phyloP scores from a whole-genome alignment of 2,329 filamentous ascomycete species.

The Hirsutella rhossiliensis region DNA sequence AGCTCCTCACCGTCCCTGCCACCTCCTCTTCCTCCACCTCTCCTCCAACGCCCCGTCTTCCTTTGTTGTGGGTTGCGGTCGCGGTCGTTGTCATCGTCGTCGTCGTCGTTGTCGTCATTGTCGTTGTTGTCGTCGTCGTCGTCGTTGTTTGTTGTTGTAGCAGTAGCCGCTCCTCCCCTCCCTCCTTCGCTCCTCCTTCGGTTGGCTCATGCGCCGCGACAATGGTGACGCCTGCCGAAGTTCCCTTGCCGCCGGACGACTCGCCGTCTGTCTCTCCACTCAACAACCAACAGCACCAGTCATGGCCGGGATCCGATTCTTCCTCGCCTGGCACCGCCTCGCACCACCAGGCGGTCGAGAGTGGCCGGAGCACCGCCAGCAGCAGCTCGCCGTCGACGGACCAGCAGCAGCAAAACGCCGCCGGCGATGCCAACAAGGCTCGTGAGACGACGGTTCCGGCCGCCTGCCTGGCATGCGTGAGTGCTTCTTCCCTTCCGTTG shows the following conservation, averaged over 20 bases:
- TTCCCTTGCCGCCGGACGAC: slow-evolving; percentile 3
- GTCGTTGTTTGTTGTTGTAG: not conserved
- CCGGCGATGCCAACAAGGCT: slow-evolving; percentile 7
- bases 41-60: no score
- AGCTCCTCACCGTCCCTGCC: no score
- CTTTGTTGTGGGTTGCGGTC: no score
- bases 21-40: no score
- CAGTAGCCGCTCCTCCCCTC: not conserved
- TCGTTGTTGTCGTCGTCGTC: no score
- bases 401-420: not conserved
- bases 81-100: no score
- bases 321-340: not conserved
- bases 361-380: not conserved
- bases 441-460: slow-evolving; percentile 29
- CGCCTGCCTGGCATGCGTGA: slow-evolving; percentile 44
- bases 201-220: not conserved
- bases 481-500: slow-evolving; percentile 10
- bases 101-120: no score
- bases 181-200: not conserved
- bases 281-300: not conserved
- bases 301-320: not conserved
- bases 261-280: not conserved
- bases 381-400: slow-evolving; percentile 1
- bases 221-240: slow-evolving; percentile 3
- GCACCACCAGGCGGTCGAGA: not conserved